Evolutionary conservation across 352 stramenopile species (phyloP), one percentile per base, ranked within the genome.

Genomic region (Sclerospora graminicola): DNA sequence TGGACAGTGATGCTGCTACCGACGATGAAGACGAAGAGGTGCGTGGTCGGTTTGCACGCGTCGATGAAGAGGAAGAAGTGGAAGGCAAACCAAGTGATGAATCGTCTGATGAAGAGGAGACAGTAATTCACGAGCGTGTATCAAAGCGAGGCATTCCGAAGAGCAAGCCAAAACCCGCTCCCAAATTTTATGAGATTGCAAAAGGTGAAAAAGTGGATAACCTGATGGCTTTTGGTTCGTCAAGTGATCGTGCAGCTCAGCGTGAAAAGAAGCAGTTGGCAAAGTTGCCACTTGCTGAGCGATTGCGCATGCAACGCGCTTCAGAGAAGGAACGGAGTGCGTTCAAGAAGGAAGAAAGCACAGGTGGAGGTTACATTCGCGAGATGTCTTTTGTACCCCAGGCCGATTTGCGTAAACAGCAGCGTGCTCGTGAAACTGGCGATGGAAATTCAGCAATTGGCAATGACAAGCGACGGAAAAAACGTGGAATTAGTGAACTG

Each of bases 1-100:
- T 97, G 69, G 91, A 97, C 60, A 97, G 85, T 50, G 89, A 93
- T 51, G 80, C 67, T 31, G 77, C 36, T 38, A 85, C 51, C 15
- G 75, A 75, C n/a, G 76, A 82, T 14, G 60, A 74, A 14, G 63
- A 87, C 7, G 67, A 80, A 4, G 65, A 65, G 11, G 61, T 77
- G 18, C 64, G 60, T 30, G 68, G 65, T 32, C 73, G 80, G 23
- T 89, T 94, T 32, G 65, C 82, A 30, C 54, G 84, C 10, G 62
- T 91, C 10, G 78, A 69, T 7, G 74, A 90, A 30, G 58, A 75
- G 15, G 57, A 77, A 13, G 68, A 77, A 33, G 59, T 79, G 19
- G 74, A 83, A 48, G 64, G 71, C 14, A 62, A 73, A 21, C 68
- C 68, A 8, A 84, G 63, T 38, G 72, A 88, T 29, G 74, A 89